Conservation (phyloP, 441 rosid genomes). For the Corymbia calophylla region DNA sequence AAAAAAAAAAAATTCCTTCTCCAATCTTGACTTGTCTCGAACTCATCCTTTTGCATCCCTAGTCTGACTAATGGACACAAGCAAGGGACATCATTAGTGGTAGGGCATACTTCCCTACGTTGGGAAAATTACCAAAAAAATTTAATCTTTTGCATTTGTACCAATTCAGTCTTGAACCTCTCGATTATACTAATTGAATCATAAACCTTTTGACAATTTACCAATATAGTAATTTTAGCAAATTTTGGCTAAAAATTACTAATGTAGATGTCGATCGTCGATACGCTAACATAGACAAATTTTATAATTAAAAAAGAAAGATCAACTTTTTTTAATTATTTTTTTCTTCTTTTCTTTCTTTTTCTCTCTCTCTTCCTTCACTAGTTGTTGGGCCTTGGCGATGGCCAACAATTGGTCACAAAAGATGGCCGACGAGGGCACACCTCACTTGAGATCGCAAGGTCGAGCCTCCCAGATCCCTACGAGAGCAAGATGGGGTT, state of each 20-base stretch:
- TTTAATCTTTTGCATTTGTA: accelerated
- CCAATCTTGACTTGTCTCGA: neutral
- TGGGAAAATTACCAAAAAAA: accelerated
- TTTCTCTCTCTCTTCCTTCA: no score
- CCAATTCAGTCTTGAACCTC: accelerated
- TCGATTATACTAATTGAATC: accelerated
- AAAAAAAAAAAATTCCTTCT: no score
- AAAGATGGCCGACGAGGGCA: neutral
- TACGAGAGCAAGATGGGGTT: accelerated
- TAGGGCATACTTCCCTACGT: no score
- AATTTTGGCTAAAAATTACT: accelerated
- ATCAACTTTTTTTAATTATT: no score
- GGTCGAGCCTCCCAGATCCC: neutral
- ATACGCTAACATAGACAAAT: no score
- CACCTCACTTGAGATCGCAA: accelerated
- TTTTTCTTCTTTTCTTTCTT: no score
- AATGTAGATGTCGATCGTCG: accelerated
- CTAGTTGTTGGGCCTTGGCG: accelerated
- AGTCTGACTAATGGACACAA: no score
- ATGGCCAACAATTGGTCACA: accelerated
- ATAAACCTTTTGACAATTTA: accelerated
- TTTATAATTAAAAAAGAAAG: no score
- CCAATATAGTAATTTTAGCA: accelerated
- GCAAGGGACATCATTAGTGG: neutral
- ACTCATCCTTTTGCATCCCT: neutral